These are phyloP conservation scores for Cyclanthera cordifolia DNA, from an alignment of 306 rosid species.

Conservation along the genomic window DNA sequence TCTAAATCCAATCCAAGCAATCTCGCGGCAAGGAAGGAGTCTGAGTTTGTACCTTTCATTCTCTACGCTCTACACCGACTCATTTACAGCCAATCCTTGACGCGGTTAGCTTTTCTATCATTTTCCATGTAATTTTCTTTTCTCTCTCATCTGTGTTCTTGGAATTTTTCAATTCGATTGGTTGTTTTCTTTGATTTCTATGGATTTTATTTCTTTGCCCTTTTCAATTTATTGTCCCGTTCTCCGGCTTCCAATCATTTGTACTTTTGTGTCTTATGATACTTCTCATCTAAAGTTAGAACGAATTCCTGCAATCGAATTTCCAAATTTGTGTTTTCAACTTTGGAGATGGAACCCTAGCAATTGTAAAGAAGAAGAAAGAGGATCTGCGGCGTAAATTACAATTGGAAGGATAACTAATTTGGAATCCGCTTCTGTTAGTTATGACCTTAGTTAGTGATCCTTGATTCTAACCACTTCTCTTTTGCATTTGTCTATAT, in stretches of 20 bases:
- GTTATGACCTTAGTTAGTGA: not conserved
- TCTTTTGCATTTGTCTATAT: constrained; percentile 21
- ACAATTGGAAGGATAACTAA: not conserved
- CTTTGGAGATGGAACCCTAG: not conserved
- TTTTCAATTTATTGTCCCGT: not conserved
- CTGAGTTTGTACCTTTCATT: not conserved
- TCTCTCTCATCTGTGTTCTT: not conserved
- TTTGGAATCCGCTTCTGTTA: not conserved
- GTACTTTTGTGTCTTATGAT: not conserved
- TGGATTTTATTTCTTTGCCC: not conserved
- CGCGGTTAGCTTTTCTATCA: not conserved
- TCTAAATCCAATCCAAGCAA: not conserved
- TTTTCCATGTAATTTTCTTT: not conserved
- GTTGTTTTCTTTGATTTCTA: not conserved
- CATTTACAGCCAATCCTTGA: not conserved
- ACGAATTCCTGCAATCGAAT: not conserved
- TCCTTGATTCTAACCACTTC: not conserved
- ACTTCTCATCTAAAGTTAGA: not conserved
- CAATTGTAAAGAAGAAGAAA: not conserved
- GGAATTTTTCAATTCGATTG: not conserved
- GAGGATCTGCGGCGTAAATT: not conserved
- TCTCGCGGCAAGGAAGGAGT: not conserved
- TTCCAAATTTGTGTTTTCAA: not conserved
- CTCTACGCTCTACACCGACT: not conserved
- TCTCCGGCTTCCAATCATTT: not conserved